phyloP scores from a whole-genome alignment of 2,329 filamentous ascomycete species.

The Purpureocillium takamizusanense region DNA sequence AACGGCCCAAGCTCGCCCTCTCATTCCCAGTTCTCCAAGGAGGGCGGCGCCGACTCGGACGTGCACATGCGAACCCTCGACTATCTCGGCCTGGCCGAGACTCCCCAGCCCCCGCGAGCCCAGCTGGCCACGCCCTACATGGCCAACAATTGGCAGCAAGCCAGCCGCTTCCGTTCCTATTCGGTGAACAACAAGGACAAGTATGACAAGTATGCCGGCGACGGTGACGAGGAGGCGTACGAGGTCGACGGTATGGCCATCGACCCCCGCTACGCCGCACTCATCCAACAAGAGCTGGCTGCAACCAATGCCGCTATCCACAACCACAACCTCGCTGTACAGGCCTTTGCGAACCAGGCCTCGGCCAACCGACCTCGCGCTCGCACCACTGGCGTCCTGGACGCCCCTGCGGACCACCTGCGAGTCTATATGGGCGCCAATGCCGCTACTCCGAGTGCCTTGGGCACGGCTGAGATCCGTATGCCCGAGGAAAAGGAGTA shows the following conservation, averaged over 20 bases:
- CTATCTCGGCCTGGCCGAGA: conserved; percentile 90
- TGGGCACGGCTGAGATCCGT: conserved; percentile 66
- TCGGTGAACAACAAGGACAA: conserved; percentile 98
- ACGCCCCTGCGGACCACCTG: conserved; percentile 60
- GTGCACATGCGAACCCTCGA: conserved; percentile 86
- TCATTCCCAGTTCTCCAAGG: conserved; percentile 76
- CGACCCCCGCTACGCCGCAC: conserved; percentile 50
- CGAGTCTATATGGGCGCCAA: conserved; percentile 68
- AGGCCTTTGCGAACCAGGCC: conserved; percentile 81
- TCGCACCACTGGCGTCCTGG: conserved; percentile 82
- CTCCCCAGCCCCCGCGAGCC: conserved; percentile 70
- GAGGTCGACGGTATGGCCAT: conserved; percentile 41
- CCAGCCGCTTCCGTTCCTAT: conserved; percentile 89
- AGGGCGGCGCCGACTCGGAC: conserved; percentile 77
- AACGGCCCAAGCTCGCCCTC: conserved; percentile 84
- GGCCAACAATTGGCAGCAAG: conserved; percentile 64
- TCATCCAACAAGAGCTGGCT: conserved; percentile 53
- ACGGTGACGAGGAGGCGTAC: conserved; percentile 73
- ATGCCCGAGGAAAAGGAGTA: conserved; percentile 69
- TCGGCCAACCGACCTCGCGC: conserved; percentile 77
- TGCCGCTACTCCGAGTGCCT: conserved; percentile 60
- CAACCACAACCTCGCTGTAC: conserved; percentile 86
- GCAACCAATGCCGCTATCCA: conserved; percentile 66
- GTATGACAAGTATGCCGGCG: conserved; percentile 36
- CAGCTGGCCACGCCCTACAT: conserved; percentile 68